Evolutionary conservation across 2,329 filamentous ascomycete genomes (phyloP), one percentile per base, ranked within the genome.

Genomic region (Trichocomaceae sp.): DNA sequence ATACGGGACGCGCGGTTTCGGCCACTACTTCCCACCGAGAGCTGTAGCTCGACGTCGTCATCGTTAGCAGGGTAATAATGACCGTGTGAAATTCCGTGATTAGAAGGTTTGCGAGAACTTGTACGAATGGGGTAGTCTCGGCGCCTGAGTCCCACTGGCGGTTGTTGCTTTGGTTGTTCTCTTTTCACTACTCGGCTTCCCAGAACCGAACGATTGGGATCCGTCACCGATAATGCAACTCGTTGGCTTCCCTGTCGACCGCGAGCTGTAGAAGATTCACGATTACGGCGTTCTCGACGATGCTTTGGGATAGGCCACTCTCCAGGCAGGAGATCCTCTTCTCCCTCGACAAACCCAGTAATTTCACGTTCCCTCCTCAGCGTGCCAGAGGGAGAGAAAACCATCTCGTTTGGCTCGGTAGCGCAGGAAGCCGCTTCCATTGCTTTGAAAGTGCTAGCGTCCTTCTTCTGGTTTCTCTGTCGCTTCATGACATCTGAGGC

Each of bases 401-500:
- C 70, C 20, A 72, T 64, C 57, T 79, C 77, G 4, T 70, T 74
- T 2, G 76, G 75, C 58, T 77, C 70, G 13, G 77, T 72, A 15
- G 68, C 62, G 48, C 66, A 63, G 2, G 77, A 77, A 5, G 72
- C 72, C 51, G 62, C 67, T 58, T 78, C 70, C 75, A 79, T 77
- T 58, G 67, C 69, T 59, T 67, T 75, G 47, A 79, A 52, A 22
- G 74, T 68, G 31, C 67, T 72, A 12, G 67, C 68, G 46, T 78
- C 75, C 58, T 79, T 79, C 60, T 77, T 78, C 61, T 79, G 77
- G 55, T 79, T 79, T 41, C 77, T 73, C 57, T 72, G 75, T 44
- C 72, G 71, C 58, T 71, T 73, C 72, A 76, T 77, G 51, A 76
- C 70, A 54, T 72, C 66, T 0, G 75, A 77, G 13, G 77, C 77